Conservation (phyloP, 768 basidiomycete genomes). For the Leccinum imitatum region DNA sequence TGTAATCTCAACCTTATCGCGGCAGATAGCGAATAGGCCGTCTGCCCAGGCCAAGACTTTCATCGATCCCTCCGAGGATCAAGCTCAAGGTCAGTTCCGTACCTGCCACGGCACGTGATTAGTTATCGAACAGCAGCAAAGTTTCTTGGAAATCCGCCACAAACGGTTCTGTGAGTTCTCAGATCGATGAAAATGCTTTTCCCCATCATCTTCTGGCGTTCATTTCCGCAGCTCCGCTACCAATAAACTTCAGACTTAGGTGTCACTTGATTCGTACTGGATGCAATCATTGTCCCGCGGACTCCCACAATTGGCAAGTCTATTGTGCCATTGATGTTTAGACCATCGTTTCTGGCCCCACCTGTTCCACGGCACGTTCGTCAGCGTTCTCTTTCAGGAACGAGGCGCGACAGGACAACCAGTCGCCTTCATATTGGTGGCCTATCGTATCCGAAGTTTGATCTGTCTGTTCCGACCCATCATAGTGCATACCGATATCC, state of each 20-base stretch:
- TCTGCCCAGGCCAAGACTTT: not conserved
- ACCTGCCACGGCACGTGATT: not conserved
- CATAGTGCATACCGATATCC: constrained; percentile 69
- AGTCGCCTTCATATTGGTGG: not conserved
- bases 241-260: not conserved
- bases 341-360: not conserved
- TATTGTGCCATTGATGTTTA: not conserved
- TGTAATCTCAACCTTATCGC: not conserved
- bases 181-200: not conserved
- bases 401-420: not conserved
- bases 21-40: not conserved
- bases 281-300: not conserved
- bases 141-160: not conserved
- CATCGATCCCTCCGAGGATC: not conserved
- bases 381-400: not conserved
- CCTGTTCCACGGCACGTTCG: not conserved
- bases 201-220: not conserved
- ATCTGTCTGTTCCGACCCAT: constrained; percentile 10
- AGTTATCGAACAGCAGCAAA: not conserved
- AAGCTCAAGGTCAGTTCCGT: not conserved
- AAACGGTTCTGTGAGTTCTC: not conserved
- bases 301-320: not conserved
- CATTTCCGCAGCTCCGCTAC: not conserved
- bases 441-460: not conserved
- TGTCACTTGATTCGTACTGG: not conserved